Base-by-base conservation (phyloP, 2,329 filamentous ascomycete species). In the Phialophora verrucosa region DNA sequence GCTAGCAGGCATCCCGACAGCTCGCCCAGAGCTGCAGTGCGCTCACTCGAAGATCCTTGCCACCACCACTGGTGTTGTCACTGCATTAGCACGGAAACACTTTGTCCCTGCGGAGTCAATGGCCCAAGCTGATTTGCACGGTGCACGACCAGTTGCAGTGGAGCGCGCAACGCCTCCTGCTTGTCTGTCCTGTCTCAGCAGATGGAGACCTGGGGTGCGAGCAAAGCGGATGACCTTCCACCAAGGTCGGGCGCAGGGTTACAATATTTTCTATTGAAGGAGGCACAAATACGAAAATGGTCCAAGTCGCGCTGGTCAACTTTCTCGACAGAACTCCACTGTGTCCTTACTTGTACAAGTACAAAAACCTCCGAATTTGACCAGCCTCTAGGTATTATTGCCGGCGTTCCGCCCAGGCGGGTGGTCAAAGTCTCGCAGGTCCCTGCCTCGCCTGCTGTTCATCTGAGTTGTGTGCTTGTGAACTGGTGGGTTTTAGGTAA, bases 401-500 rank as follows among this genome's bases (percentile, higher is more conserved):
- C 59, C 49, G 42, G 47, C 31, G 59, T n/a, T 31, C 49, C 53
- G 12, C 27, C 53, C n/a, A 32, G 27, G 29, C 53, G 2, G 53
- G 53, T 2, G 3, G 17, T 14, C 53, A 8, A 54, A 54, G 27
- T 55, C 53, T 54, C 53, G 23, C 29, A 38, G 59, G 32, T 60
- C 27, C 58, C 7, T 44, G 11, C 27, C 44, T 53, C 25, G 47
- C 31, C 14, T 25, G 11, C 25, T 23, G 29, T 61, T 61, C 49
- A 27, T 61, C 59, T 54, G 47, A 54, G 49, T 44, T 8, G 32
- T 8, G 32, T 38, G 27, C 51, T 29, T 38, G 49, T 42, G 59
- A 61, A 51, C 49, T 54, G 59, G 47, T 53, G 59, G 59, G 49
- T 35, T 53, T 61, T 53, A 42, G 31, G 47, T 31, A 51, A 32